These are phyloP conservation scores for Cardiospermum halicacabum DNA, from an alignment of 345 rosid genomes.

Conservation along the genomic window DNA sequence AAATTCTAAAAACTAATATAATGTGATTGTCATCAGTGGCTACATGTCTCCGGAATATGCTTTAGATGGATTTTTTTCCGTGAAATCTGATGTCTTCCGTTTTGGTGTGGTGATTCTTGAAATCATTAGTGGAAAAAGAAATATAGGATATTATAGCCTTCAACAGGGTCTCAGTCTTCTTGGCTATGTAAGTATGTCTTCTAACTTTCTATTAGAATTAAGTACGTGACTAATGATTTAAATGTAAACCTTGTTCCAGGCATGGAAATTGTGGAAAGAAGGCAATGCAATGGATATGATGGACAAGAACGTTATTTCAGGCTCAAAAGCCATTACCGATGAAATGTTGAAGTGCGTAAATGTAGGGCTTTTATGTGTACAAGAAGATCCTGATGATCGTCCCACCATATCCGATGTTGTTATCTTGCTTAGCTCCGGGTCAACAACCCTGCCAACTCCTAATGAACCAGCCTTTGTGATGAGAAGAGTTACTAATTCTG, in stretches of 20 bases:
- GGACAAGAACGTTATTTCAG: slow-evolving; percentile 25
- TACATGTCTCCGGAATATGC: slow-evolving; percentile 23
- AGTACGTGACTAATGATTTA: background rate
- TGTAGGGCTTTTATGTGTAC: too few relatives aligned
- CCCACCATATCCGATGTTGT: slow-evolving; percentile 27
- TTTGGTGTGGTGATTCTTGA: slow-evolving; percentile 30
- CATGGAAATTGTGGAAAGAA: slow-evolving; percentile 49
- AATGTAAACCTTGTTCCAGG: slow-evolving; percentile 28
- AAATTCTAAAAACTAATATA: background rate
- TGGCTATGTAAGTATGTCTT: slow-evolving; percentile 10
- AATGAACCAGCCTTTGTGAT: slow-evolving; percentile 27
- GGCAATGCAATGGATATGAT: slow-evolving; percentile 29
- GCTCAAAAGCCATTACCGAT: slow-evolving; percentile 4
- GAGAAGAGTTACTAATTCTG: background rate
- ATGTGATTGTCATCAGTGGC: slow-evolving; percentile 14
- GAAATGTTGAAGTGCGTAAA: slow-evolving; percentile 28
- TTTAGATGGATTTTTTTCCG: slow-evolving; percentile 23
- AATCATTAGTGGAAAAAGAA: slow-evolving; percentile 27
- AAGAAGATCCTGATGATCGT: slow-evolving; percentile 31
- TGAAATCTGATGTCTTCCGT: slow-evolving; percentile 31
- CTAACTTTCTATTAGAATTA: background rate
- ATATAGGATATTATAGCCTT: slow-evolving; percentile 8
- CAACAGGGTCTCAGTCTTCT: slow-evolving; percentile 15
- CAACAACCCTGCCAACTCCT: slow-evolving; percentile 19
- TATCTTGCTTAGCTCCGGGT: slow-evolving; percentile 19